Percentiles rank a stretch among this genome's conserved stretches.
Conservation (phyloP, 345 rosid species). For the Pugionium cornutum region DNA sequence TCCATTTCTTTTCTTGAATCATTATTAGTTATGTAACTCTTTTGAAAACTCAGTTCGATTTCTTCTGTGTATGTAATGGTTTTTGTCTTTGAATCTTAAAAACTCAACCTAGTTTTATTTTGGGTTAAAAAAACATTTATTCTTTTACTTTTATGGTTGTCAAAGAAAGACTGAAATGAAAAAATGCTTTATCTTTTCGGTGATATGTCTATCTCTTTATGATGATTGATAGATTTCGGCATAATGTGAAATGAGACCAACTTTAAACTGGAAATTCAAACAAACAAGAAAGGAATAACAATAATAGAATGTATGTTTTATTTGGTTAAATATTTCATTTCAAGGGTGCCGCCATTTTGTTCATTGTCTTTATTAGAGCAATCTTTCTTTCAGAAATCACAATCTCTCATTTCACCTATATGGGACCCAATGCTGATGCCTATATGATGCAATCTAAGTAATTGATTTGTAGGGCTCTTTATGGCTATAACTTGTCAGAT, state of each 20-base stretch:
- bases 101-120: too few relatives aligned
- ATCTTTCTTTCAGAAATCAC: constrained; percentile 8
- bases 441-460: constrained; percentile 30
- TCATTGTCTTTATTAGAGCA: constrained; percentile 32
- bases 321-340: neutral
- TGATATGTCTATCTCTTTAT: constrained; percentile 15
- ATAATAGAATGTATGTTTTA: constrained; percentile 20
- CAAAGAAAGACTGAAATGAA: too few relatives aligned
- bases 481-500: constrained; percentile 32
- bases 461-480: constrained; percentile 27
- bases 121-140: too few relatives aligned
- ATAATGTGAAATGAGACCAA: neutral
- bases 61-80: too few relatives aligned
- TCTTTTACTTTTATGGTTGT: too few relatives aligned
- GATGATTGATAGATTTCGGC: constrained; percentile 32
- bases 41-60: too few relatives aligned
- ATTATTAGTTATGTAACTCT: too few relatives aligned
- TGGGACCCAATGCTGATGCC: constrained; percentile 38
- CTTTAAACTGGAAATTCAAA: constrained; percentile 8
- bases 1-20: too few relatives aligned
- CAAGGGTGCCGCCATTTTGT: constrained; percentile 82
- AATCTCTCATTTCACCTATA: constrained; percentile 25
- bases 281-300: constrained; percentile 19
- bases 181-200: neutral
- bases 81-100: too few relatives aligned